phyloP scores from a whole-genome alignment of 2,329 filamentous ascomycete species.

The Beauveria rudraprayagi region DNA sequence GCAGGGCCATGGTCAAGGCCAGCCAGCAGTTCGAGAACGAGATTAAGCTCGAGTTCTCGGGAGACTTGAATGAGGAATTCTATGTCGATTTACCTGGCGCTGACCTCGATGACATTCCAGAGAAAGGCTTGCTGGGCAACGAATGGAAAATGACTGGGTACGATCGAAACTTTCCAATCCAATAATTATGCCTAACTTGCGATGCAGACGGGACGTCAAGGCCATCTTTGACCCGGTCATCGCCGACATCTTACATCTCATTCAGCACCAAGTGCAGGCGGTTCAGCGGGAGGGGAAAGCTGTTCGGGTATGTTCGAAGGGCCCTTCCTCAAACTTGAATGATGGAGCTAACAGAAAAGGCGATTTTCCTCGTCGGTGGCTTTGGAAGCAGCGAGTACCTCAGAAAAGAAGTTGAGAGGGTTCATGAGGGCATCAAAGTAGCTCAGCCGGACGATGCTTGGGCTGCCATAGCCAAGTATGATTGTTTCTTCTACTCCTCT shows the following conservation, averaged over 20 bases:
- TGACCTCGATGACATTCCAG: slow-evolving; percentile 13
- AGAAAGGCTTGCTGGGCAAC: slow-evolving; percentile 6
- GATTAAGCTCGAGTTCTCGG: slow-evolving; percentile 16
- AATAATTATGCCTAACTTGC: not conserved
- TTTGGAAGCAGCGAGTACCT: slow-evolving; percentile 30
- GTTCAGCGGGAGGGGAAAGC: slow-evolving; percentile 1
- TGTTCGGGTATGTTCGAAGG: not conserved
- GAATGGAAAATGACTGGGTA: slow-evolving; percentile 18
- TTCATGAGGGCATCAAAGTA: slow-evolving; percentile 20
- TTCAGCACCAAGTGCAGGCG: slow-evolving; percentile 15
- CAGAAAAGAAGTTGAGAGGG: slow-evolving; percentile 19
- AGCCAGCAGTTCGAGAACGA: slow-evolving; percentile 15
- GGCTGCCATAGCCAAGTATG: slow-evolving; percentile 19
- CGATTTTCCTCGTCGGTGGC: slow-evolving; percentile 30
- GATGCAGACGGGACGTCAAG: not conserved
- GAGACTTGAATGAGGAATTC: slow-evolving; percentile 10
- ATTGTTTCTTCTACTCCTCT: too few relatives aligned
- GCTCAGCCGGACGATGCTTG: slow-evolving; percentile 24
- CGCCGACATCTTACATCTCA: slow-evolving; percentile 14
- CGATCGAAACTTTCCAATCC: not conserved
- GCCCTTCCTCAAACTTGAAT: not conserved
- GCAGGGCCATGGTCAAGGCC: slow-evolving; percentile 11
- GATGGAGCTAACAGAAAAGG: not conserved
- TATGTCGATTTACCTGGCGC: slow-evolving; percentile 17
- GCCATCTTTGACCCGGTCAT: slow-evolving; percentile 17